A percentile compares a stretch with the other conserved stretches of the same genome.
Evolutionary conservation across 768 basidiomycete genomes (phyloP).

Genomic region (Candolleomyces eurysporus): DNA sequence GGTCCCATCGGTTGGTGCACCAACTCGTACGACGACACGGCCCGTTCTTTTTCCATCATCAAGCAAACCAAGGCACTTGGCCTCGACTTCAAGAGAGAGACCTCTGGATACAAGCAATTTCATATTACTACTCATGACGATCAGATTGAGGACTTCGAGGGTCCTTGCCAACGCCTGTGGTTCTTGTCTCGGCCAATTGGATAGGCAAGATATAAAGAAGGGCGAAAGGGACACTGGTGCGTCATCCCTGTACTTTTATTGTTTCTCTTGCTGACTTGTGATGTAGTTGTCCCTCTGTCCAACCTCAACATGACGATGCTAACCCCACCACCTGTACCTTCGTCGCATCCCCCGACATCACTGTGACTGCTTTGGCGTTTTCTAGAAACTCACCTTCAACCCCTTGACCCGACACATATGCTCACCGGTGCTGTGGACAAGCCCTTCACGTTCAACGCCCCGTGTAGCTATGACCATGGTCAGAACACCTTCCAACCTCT

Average conservation of each 20-base stretch:
- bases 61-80: conserved; percentile 85
- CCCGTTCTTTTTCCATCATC: too few species aligned
- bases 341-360: conserved; percentile 90
- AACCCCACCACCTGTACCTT: conserved; percentile 99
- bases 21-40: conserved; percentile 96
- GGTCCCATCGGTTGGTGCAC: conserved; percentile 98
- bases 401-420: conserved; percentile 87
- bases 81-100: conserved; percentile 84
- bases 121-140: conserved; percentile 99
- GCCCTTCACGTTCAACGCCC: conserved; percentile 92
- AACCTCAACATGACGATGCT: conserved; percentile 99
- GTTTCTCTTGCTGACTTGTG: too few species aligned
- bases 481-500: conserved; percentile 95
- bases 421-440: conserved; percentile 91
- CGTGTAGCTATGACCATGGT: conserved; percentile 93
- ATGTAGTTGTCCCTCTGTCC: conserved; percentile 95
- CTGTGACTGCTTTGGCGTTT: conserved; percentile 97
- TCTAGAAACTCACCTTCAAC: conserved; percentile 96
- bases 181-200: conserved; percentile 97
- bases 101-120: conserved; percentile 97
- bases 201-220: too few species aligned
- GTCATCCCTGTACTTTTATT: conserved; percentile 4
- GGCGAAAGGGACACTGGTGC: too few species aligned
- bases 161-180: conserved; percentile 98
- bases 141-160: conserved; percentile 78